These are phyloP conservation scores for Dryas alaskensis DNA, from an alignment of 306 rosid species.

Conservation along the genomic window DNA sequence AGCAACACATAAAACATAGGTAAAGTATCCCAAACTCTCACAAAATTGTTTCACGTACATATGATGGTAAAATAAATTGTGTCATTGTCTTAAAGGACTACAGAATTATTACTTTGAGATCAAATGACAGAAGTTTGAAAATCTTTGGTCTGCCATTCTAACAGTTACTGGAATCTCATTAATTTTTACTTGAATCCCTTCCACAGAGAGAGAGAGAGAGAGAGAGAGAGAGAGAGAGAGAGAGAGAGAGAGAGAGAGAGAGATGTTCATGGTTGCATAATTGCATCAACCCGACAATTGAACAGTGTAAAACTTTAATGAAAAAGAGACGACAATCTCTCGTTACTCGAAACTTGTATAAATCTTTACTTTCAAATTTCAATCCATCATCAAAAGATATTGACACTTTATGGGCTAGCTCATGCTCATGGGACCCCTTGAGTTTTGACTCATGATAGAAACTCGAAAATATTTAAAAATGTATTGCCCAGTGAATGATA, in stretches of 20 bases:
- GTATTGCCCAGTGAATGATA: constrained; percentile 14
- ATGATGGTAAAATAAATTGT: no score
- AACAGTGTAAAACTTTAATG: constrained; percentile 25
- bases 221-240: no score
- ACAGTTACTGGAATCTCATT: not conserved
- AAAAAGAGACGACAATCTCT: constrained; percentile 6
- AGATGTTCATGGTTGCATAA: constrained; percentile 13
- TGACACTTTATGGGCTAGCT: constrained; percentile 11
- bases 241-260: not conserved
- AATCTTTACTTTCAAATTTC: constrained; percentile 15
- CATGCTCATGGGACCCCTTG: constrained; percentile 17
- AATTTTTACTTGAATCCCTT: not conserved
- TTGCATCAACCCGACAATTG: constrained; percentile 24
- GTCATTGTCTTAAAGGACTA: no score
- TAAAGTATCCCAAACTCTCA: no score
- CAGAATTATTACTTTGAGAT: no score
- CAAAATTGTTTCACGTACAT: no score
- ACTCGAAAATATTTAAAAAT: not conserved
- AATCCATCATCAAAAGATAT: constrained; percentile 15
- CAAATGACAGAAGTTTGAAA: not conserved
- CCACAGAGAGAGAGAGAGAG: no score
- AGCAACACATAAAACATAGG: no score
- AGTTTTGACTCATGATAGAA: constrained; percentile 28
- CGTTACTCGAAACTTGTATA: constrained; percentile 5
- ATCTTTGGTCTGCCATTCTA: not conserved